Conservation (phyloP, 1,139 yeast genomes). For the Candida dubliniensis region DNA sequence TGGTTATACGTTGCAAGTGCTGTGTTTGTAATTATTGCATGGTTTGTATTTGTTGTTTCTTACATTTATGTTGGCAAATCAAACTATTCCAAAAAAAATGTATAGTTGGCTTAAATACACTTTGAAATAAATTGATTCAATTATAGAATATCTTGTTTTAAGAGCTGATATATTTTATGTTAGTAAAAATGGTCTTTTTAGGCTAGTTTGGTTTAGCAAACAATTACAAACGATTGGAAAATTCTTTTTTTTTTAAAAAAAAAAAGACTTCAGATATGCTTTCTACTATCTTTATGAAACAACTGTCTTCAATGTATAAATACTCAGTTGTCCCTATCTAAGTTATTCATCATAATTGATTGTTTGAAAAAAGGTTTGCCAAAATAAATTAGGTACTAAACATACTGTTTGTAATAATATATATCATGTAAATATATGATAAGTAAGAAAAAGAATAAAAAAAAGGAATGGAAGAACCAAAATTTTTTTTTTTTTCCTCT, state of each 20-base stretch:
- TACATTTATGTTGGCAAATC: constrained; percentile 53
- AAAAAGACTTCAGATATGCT: constrained; percentile 13
- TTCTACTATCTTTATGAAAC: constrained; percentile 18
- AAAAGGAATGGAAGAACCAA: background rate
- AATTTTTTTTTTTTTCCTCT: background rate
- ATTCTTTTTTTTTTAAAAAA: no score
- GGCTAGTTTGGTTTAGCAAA: no score
- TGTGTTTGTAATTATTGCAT: constrained; percentile 64
- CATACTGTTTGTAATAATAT: constrained; percentile 3
- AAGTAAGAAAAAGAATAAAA: background rate
- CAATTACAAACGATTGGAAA: no score
- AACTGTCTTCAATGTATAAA: constrained; percentile 19
- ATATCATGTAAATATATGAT: background rate
- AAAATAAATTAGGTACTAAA: background rate
- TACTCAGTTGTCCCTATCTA: constrained; percentile 44
- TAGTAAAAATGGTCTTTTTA: no score
- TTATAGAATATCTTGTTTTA: no score
- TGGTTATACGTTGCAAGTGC: constrained; percentile 87
- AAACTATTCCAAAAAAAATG: constrained; percentile 32
- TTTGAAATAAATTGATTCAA: background rate
- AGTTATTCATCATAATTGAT: constrained; percentile 15
- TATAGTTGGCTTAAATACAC: constrained; percentile 16
- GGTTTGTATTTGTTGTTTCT: constrained; percentile 71
- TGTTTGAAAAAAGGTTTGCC: background rate
- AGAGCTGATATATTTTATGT: no score